These are phyloP conservation scores for Cadophora gregata DNA, from an alignment of 2,329 filamentous ascomycete genomes.

Conservation along the genomic window DNA sequence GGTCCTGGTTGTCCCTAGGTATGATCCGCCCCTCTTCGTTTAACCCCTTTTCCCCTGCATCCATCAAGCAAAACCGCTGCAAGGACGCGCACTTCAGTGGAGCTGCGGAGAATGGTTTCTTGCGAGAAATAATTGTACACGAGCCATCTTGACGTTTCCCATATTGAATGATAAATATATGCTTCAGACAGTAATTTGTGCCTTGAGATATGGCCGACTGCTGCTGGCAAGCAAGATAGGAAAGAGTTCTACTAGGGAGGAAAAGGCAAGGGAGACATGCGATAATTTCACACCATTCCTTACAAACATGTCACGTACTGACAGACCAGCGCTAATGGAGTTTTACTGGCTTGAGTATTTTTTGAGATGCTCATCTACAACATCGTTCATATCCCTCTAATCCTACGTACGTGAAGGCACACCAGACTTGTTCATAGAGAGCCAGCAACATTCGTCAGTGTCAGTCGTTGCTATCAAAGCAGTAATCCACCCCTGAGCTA, in stretches of 20 bases:
- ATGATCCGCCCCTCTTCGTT: not conserved
- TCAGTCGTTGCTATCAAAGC: not conserved
- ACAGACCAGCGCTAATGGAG: not conserved
- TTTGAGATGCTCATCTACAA: not conserved
- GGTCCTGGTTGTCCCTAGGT: no score
- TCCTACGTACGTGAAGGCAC: slow-evolving; percentile 5
- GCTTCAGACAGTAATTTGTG: not conserved
- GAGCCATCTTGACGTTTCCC: not conserved
- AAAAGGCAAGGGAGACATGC: not conserved
- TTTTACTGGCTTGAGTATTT: not conserved
- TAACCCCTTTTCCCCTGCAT: slow-evolving; percentile 23
- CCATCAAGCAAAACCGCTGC: slow-evolving; percentile 4
- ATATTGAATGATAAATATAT: not conserved
- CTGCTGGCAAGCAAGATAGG: not conserved
- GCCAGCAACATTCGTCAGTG: not conserved
- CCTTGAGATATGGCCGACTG: not conserved
- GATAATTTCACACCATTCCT: not conserved
- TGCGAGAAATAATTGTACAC: not conserved
- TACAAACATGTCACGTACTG: not conserved
- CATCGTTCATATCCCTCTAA: not conserved
- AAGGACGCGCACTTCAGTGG: slow-evolving; percentile 6
- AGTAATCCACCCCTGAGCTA: not conserved
- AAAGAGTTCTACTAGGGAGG: not conserved
- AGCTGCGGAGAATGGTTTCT: not conserved
- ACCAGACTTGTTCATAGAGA: not conserved